Evolutionary conservation across 371 early-diverging fungal species (phyloP).

Genomic region (Fennellomyces sp.): DNA sequence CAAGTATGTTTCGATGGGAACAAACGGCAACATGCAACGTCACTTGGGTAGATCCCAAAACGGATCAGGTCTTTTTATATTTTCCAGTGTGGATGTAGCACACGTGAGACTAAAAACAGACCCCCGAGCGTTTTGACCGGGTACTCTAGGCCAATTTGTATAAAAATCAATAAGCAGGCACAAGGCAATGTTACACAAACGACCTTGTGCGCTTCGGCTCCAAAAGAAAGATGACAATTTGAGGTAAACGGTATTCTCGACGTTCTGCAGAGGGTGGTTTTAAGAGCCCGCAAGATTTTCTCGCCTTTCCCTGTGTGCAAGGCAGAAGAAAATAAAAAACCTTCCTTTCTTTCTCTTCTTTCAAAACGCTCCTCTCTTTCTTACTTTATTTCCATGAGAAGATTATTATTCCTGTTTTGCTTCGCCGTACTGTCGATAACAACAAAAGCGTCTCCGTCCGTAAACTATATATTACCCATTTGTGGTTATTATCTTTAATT

Average conservation of each 20-base stretch:
- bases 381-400: neutral
- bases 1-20: no score
- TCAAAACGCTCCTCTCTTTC: neutral
- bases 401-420: conserved; percentile 5
- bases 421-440: neutral
- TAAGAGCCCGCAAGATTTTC: conserved; percentile 8
- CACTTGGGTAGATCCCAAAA: no score
- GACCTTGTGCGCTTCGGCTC: conserved; percentile 1
- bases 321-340: conserved; percentile 4
- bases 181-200: neutral
- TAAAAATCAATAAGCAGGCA: neutral
- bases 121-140: no score
- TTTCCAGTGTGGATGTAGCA: no score
- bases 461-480: no score
- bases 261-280: neutral
- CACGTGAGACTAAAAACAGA: no score
- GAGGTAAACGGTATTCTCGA: neutral
- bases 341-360: conserved; percentile 5
- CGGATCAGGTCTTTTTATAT: no score
- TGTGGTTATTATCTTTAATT: neutral
- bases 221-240: conserved; percentile 3
- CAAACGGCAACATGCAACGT: no score
- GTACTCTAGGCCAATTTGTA: no score
- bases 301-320: conserved; percentile 7
- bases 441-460: neutral